Evolutionary conservation across 495 filamentous ascomycete genomes (phyloP).

Genomic region (Astrothelium subdiscretum): DNA sequence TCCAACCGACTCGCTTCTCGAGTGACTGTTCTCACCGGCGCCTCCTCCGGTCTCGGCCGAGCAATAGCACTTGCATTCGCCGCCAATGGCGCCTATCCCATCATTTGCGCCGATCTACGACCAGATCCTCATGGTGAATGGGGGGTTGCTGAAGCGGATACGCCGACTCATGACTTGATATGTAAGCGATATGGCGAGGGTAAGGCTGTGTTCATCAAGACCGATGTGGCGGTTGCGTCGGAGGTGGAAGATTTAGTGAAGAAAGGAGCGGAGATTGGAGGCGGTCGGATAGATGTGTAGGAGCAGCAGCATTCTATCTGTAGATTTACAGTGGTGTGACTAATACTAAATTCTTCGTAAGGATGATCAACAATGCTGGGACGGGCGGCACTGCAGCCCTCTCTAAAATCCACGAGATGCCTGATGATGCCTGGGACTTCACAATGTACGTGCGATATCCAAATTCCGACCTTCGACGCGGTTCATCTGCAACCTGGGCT

Average conservation of each 20-base stretch:
- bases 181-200: constrained; percentile 22
- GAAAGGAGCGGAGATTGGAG: not conserved
- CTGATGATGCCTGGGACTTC: constrained; percentile 1
- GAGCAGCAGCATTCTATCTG: no score
- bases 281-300: constrained; percentile 35
- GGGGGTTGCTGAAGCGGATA: constrained; percentile 20
- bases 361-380: constrained; percentile 9
- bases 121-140: constrained; percentile 9
- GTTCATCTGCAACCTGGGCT: no score
- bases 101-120: constrained; percentile 37
- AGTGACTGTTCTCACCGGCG: constrained; percentile 39
- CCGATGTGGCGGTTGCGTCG: constrained; percentile 30
- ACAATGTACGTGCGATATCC: not conserved
- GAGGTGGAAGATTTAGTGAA: constrained; percentile 6
- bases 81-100: constrained; percentile 30
- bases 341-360: no score
- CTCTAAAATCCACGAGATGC: not conserved
- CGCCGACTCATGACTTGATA: constrained; percentile 35
- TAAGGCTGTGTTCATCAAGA: constrained; percentile 33
- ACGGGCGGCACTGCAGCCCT: not conserved
- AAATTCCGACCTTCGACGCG: not conserved
- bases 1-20: constrained; percentile 19
- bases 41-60: constrained; percentile 38
- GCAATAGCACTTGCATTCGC: constrained; percentile 36
- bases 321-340: no score